Conservation (phyloP, 2,329 filamentous ascomycete species). For the Botrytis galanthina region DNA sequence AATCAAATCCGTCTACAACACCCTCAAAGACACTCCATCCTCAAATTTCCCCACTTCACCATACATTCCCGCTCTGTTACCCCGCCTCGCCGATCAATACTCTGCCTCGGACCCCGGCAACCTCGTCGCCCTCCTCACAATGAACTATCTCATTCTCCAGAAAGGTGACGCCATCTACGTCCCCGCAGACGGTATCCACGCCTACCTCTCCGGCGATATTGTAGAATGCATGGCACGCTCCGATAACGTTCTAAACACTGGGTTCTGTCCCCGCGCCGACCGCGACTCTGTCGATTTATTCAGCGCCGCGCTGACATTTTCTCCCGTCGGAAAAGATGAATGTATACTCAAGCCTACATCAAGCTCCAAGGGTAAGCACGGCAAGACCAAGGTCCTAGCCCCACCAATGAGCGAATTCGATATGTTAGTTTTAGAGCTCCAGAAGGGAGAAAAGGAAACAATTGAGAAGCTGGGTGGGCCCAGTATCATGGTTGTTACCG, state of each 20-base stretch:
- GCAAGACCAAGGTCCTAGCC: slow-evolving; percentile 61
- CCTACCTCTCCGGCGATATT: slow-evolving; percentile 87
- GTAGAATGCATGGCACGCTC: slow-evolving; percentile 98
- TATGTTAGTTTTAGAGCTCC: slow-evolving; percentile 60
- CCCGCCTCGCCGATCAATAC: slow-evolving; percentile 64
- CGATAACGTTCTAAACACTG: slow-evolving; percentile 82
- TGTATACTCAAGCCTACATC: slow-evolving; percentile 51
- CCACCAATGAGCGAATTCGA: slow-evolving; percentile 72
- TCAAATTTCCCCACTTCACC: slow-evolving; percentile 49
- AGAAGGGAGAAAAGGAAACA: slow-evolving; percentile 56
- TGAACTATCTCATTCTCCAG: slow-evolving; percentile 69
- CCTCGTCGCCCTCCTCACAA: slow-evolving; percentile 67
- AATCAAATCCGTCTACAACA: slow-evolving; percentile 47
- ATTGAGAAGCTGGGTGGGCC: slow-evolving; percentile 57
- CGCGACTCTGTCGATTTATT: slow-evolving; percentile 65
- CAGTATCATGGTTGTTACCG: slow-evolving; percentile 60
- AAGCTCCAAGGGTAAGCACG: slow-evolving; percentile 52
- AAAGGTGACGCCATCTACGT: slow-evolving; percentile 88
- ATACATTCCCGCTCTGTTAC: slow-evolving; percentile 64
- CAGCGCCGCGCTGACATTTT: slow-evolving; percentile 60
- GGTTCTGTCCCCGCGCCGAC: slow-evolving; percentile 68
- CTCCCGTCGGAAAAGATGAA: slow-evolving; percentile 56
- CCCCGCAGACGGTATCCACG: slow-evolving; percentile 93
- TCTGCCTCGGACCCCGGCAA: slow-evolving; percentile 61
- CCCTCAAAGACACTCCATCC: slow-evolving; percentile 49